Base-by-base conservation (phyloP, 1,284 basidiomycete species). In the Mrakiaceae sp. region DNA sequence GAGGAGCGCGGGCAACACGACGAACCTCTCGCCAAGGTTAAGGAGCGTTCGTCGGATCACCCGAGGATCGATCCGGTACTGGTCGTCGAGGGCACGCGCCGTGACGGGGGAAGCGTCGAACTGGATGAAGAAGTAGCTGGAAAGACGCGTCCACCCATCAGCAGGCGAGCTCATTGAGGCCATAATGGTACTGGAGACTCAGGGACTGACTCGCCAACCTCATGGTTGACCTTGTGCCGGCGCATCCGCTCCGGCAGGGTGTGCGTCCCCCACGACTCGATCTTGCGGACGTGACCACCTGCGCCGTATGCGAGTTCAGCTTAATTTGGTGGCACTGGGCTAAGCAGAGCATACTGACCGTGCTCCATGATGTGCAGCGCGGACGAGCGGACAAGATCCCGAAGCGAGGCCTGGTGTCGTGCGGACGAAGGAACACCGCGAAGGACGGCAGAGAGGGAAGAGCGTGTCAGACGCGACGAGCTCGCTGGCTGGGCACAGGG, bases 81-180 rank as follows among this genome's bases (percentile, higher is more conserved):
- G 80, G 40, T 78, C 77, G 69, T 84, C 83, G 51, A 93, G 79
- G 4, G 81, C 78, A 39, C 80, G 78, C 65, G 92, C 80, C 0
- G 83, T 84, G 59, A 79, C 78, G 7, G 90, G 89, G 7, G 87
- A 87, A 3, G 88, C 84, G 78, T 93, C 90, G 73, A 92, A 93
- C 73, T 91, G 83, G 79, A 93, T 83, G 12, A 87, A 83, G 88
- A 90, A 93, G 75, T 92, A 92, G 72, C 90, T 93, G 71, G 14
- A 43, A 56, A 49, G 5, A 12, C 43, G 59, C 16, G n/a, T 5
- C 5, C 7, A 56, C 51, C 39, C 44, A n/a, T 47, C 54, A 67
- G 10, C 14, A 39, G 44, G 8, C 47, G 27, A 49, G 39, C 43
- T 63, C 52, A 43, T 47, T 61, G 43, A 52, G 51, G 27, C 14